Evolutionary conservation across 129 eudicot species (phyloP), one percentile per base, ranked within the genome.

Genomic region (Solidago caesia): DNA sequence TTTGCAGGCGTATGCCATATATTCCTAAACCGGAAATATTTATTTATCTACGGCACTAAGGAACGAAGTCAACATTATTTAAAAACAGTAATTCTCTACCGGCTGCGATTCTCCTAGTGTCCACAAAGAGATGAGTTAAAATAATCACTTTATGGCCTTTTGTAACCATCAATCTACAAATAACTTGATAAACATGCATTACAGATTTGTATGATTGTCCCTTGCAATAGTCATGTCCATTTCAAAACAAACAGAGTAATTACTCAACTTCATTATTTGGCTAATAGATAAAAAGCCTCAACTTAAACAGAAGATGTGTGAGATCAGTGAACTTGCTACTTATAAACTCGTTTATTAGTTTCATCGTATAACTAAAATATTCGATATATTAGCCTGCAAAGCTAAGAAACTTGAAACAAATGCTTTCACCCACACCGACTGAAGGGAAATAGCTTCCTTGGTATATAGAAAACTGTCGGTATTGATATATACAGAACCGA

Each of bases 371-470:
- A 21, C 21, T 21, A 21, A 21, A 21, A 21, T 21, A 21, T 21
- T 21, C 21, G 21, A 21, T 21, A 21, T 21, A 21, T 21, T 21
- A 21, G 21, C 21, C 21, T 21, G 21, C 21, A 69, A 72, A 47
- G 73, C 62, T 21, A 11, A 53, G 5, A 65, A 26, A 51, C 53
- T 70, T 67, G 51, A 29, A 47, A 27, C 44, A 21, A 46, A 71
- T 27, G 26, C 64, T 65, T 60, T 68, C 57, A 64, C 68, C 51
- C 61, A 88, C 90, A 64, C 80, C 82, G 85, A 77, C 41, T 64
- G 62, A 26, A n/a, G 64, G 51, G 55, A 21, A 11, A 39, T 69
- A 63, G 65, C 73, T 45, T 81, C 72, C 41, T 46, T 44, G 33
- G 86, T 63, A 62, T 77, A 80, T 4, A 79, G 87, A 73, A 79